Evolutionary conservation across 2,329 filamentous ascomycete species (phyloP), one percentile per base, ranked within the genome.

Genomic region (Cercospora nicotianae): DNA sequence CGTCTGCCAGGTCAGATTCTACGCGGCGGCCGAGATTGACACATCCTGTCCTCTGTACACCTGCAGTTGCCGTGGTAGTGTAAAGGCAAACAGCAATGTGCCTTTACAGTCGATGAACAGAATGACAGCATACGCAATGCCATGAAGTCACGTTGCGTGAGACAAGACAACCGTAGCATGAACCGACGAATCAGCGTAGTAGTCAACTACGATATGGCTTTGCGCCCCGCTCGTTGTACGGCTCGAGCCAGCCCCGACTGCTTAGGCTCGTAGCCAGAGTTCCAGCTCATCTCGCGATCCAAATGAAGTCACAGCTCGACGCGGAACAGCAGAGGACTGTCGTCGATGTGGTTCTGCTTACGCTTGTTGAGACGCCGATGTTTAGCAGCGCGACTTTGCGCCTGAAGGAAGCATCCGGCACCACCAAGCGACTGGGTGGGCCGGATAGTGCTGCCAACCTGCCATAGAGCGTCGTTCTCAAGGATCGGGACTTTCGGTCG

Each of bases 401-500:
- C 18, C 28, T 36, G 55, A 31, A 28, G 55, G 31, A 36, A 36
- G 55, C 55, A 20, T 57, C 51, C 51, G 53, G 53, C 53, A 58
- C 16, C 53, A n/a, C 13, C 26, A 31, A 33, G 26, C 26, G 30
- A 58, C 53, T 30, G 23, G 28, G 55, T 33, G 55, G 28, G 55
- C 55, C 26, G 16, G 30, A 36, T 59, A 18, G 55, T 59, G 55
- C 55, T 33, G 28, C 48, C 23, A 28, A 28, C 12, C 23, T 55
- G 23, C 28, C 55, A 31, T 59, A 59, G 55, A 36, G 55, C 55
- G 28, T 20, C 28, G 55, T 36, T 59, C 55, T 33, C 55, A 59
- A n/a, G 55, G 28, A 36, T 59, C 55, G 55, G 31, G 55, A 64
- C 36, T 63, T 53, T 68, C 70, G 69, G 71, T 61, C 62, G 64